Base-by-base conservation (phyloP, 768 basidiomycete genomes). In the Scleroderma bovista region DNA sequence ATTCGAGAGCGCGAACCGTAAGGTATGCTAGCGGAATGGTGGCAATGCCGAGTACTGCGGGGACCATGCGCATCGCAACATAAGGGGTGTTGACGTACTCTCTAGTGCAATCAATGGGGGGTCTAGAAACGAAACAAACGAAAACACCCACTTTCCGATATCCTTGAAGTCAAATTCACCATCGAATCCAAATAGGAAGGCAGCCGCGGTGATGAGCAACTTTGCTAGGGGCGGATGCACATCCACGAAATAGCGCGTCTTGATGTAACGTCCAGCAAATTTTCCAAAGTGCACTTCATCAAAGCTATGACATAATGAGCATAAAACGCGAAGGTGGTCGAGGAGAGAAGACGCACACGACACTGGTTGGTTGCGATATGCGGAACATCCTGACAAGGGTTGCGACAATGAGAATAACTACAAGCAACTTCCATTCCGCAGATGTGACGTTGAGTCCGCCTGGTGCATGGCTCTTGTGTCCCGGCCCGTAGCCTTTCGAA, bases 221-320 rank as follows among this genome's bases (percentile, higher is more conserved):
- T 98, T 99, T 7, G 96, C 96, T 16, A 99, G 75, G 3, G 96
- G 96, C 1, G 96, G 96, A 62, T 99, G 96, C 2, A 99, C 95
- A 65, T 99, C 96, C 61, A 88, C 86, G 60, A 88, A 93, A 67
- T 91, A 93, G 55, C 84, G 79, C 34, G 87, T 85, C 74, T 90
- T 90, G 76, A 97, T 89, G 64, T 98, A 98, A 63, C 88, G 89
- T 42, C 81, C 77, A 6, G 95, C 93, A 63, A 98, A 98, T 67
- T 96, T 96, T 52, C 95, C 95, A 66, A 98, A 98, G 66, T 98
- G 95, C 0, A 97, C 95, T 67, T 98, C 95, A 64, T 98, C 95
- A 67, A 98, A 98, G 38, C 94, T 96, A 59, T 13, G 17, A 29
- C 10, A 24, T 31, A 4, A 23, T 51, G n/a, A 60, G 51, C 34